Conservation (phyloP, 768 basidiomycete genomes). For the Pulveroboletus sp. region DNA sequence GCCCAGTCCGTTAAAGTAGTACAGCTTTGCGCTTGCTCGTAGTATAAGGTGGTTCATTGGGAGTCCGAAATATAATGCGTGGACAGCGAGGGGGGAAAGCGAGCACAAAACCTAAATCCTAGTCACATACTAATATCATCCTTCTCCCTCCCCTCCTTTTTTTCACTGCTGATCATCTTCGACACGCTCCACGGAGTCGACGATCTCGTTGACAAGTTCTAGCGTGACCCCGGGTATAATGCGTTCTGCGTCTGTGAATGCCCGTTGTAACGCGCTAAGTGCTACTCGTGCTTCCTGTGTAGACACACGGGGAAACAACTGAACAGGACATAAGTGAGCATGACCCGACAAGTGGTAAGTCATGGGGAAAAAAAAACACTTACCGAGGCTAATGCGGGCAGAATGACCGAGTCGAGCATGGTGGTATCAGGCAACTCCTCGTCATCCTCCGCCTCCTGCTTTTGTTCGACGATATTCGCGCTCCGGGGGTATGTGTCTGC, state of each 20-base stretch:
- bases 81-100: slow-evolving; percentile 7
- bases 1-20: slow-evolving; percentile 14
- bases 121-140: background rate
- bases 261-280: slow-evolving; percentile 79
- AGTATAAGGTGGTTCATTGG: slow-evolving; percentile 13
- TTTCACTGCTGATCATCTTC: slow-evolving; percentile 55
- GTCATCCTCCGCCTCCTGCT: slow-evolving; percentile 48
- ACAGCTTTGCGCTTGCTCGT: slow-evolving; percentile 15
- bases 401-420: slow-evolving; percentile 94
- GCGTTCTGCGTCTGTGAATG: slow-evolving; percentile 92
- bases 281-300: slow-evolving; percentile 89
- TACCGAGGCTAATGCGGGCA: slow-evolving; percentile 95
- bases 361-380: slow-evolving; percentile 26
- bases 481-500: slow-evolving; percentile 45
- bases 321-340: slow-evolving; percentile 6
- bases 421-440: slow-evolving; percentile 66
- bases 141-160: background rate
- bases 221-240: slow-evolving; percentile 93
- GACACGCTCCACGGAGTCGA: slow-evolving; percentile 87
- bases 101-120: slow-evolving; percentile 10
- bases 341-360: background rate
- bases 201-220: slow-evolving; percentile 91
- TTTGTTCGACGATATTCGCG: slow-evolving; percentile 34
- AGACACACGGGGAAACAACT: slow-evolving; percentile 91
- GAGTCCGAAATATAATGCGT: slow-evolving; percentile 17